Evolutionary conservation across 2,329 filamentous ascomycete genomes (phyloP), one percentile per base, ranked within the genome.

Genomic region (Cordyceps militaris): DNA sequence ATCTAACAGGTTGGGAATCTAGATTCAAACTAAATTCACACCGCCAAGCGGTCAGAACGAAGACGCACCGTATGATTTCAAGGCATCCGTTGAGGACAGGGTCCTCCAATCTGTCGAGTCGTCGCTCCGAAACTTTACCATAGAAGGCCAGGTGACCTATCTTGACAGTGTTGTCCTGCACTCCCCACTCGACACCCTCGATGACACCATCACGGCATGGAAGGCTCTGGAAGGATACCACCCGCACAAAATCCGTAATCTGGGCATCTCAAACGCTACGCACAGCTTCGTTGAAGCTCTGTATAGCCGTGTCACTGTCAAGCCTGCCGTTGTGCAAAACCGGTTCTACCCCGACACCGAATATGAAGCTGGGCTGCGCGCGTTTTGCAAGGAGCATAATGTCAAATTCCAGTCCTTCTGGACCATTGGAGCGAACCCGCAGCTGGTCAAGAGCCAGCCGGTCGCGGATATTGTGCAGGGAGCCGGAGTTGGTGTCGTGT

Each of bases 1-100:
- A n/a, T 19, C 34, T 50, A n/a, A 50, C 21, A 9, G 34, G 23
- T 5, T 26, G 7, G 30, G 6, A 3, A 44, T 54, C 10, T 32
- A 87, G 83, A 76, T 92, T 46, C 89, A 95, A 79, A 92, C 89
- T n/a, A 94, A 93, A 70, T 94, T 87, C 73, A 90, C 87, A 1
- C 79, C 86, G 0, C 70, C 83, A 4, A 70, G 71, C 16, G 84
- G 82, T 24, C 88, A 92, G 68, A 81, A 86, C 65, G 74, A 73
- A 1, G 70, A 71, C 42, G 77, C 82, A 50, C 87, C 87, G 0
- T 90, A 90, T 69, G 76, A 86, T 64, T 70, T 80, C 1, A 67
- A 74, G 1, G 76, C 79, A 11, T 76, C 84, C 1, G 70, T 91
- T 26, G 75, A 75, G 14, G 77, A 85, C 19, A 86, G 92, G 70